Conservation (phyloP, 495 filamentous ascomycete genomes). For the Podospora pseudopauciseta region DNA sequence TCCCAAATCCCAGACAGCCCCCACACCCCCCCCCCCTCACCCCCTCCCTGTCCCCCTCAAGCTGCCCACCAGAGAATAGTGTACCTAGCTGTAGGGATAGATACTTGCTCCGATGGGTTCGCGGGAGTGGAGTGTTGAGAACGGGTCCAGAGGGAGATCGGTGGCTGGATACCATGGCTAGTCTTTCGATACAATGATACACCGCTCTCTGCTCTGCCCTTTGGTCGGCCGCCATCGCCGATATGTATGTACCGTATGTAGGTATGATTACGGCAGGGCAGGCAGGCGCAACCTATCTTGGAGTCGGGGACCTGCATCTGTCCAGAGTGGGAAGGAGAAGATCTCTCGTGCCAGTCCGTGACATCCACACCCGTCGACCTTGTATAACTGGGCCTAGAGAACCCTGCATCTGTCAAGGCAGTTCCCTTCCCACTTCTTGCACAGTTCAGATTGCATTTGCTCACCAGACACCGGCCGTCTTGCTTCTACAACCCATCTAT, state of each 20-base stretch:
- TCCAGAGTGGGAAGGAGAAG: neutral
- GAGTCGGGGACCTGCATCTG: neutral
- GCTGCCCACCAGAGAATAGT: neutral
- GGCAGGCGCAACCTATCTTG: neutral
- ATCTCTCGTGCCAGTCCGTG: neutral
- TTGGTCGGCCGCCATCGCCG: neutral
- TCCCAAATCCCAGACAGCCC: neutral
- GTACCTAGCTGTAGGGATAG: neutral
- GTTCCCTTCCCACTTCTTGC: neutral
- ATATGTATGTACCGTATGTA: neutral
- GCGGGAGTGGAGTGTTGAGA: neutral
- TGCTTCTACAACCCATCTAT: neutral
- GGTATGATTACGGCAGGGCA: neutral
- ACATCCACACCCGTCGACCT: neutral
- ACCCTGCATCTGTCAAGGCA: neutral
- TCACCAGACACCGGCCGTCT: neutral
- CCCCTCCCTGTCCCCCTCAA: neutral
- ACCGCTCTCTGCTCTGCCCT: neutral
- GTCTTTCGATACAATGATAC: neutral
- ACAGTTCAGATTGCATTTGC: neutral
- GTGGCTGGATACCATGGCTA: neutral
- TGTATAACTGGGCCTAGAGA: neutral
- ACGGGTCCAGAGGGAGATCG: neutral
- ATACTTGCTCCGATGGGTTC: too few species aligned
- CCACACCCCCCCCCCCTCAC: too few species aligned